Base-by-base conservation (phyloP, 2,329 filamentous ascomycete species). In the Fusarium nodosum region DNA sequence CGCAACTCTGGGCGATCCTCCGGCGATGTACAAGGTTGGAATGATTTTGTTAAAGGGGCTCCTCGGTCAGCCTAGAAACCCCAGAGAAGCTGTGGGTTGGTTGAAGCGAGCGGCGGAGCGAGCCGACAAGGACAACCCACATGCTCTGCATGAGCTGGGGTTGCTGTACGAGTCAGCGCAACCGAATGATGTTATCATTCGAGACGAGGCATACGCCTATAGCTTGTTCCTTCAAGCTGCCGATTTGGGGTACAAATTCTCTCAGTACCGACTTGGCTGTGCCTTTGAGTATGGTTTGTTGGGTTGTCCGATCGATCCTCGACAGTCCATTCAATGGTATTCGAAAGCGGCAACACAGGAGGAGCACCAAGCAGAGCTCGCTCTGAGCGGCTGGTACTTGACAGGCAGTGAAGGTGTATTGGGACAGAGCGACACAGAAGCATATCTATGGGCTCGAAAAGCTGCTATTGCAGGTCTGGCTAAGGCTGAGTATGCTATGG, bases 11-110 rank as follows among this genome's bases (percentile, higher is more conserved):
- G 95, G 96, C 5, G 95, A 99, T 76, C 91, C 92, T 3, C 92
- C 95, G 1, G 96, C 94, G 31, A 97, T 98, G 93, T 99, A 97
- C 83, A 99, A 99, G 81, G 90, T 98, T 80, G 96, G 96, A 61
- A 97, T 97, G 91, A 97, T 99, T 71, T 83, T 93, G 66, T 87
- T 98, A 56, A 98, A 98, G 79, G 96, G 95, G 13, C 85, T 98
- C 30, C 86, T 99, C n/a, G 94, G 94, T 6, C 94, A 98, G 77
- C 87, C 86, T 26, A 89, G 85, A 76, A 97, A 97, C 76, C 88
- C 93, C 4, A 87, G 91, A 44, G 96, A 98, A 81, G 94, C 94
- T 20, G 88, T 97, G 26, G 90, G 89, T 24, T 98, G 96, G 94
- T 86, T 99, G 55, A 97, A 97, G 82, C 89, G 94, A 45, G 96